Base-by-base conservation (phyloP, 495 filamentous ascomycete genomes). In the Daldinia bambusicola region DNA sequence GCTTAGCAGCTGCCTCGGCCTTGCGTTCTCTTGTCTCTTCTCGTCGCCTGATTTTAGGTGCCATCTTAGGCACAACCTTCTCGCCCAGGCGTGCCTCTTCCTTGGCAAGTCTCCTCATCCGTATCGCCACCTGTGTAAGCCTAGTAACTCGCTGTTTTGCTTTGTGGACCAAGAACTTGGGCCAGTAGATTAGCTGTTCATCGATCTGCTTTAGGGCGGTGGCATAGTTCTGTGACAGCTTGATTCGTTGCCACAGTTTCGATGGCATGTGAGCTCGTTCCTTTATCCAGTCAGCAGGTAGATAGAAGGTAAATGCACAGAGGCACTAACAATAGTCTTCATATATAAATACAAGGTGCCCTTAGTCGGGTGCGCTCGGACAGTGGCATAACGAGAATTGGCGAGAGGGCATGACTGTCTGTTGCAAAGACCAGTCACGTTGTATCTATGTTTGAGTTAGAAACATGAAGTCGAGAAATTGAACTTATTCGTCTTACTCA, bases 221-320 rank as follows among this genome's bases (percentile, higher is more conserved):
- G 45, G 89, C 88, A 80, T 99, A 98, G 86, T 97, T 97, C 66
- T 88, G 84, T 2, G 94, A 95, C 12, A 99, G 84, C 74, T 92
- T 92, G 65, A 98, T 92, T 63, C 92, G 91, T 79, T 99, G 95
- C 95, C 95, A 99, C 82, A 93, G 88, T 79, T 97, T 97, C 57
- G 87, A 87, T 16, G 95, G 95, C 84, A 93, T 90, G 81, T 99
- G 95, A 6, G 92, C 85, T 22, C 95, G 92, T 79, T 97, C 94
- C 68, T 65, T 40, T 2, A 18, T 40, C 66, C 45, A 66, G 43
- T 41, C 37, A 41, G 26, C 40, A 56, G 14, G 36, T 13, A 51
- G 26, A 10, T 38, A 38, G 1, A 14, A 6, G 6, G 26, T 13
- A 52, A 55, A 3, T 8, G 7, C 6, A 18, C 20, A 26, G 30